Conservation (phyloP, 2,329 filamentous ascomycete species). For the Arthrocladium fulminans region DNA sequence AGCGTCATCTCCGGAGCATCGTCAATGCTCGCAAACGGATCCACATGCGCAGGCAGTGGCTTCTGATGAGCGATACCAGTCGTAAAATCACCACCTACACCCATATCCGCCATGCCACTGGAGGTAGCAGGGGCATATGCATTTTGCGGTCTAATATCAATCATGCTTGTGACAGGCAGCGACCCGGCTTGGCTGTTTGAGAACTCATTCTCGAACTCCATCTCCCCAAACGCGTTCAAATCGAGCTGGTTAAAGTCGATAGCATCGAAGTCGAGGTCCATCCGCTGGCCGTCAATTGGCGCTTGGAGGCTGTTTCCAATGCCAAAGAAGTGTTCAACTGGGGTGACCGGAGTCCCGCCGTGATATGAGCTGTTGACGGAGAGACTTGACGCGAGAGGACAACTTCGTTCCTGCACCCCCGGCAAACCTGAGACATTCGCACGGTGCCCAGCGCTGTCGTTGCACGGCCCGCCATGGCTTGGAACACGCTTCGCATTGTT, state of each 20-base stretch:
- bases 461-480: constrained; percentile 10
- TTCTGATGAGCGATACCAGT: background rate
- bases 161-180: background rate
- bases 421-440: background rate
- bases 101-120: background rate
- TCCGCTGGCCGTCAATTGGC: constrained; percentile 14
- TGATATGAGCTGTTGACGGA: background rate
- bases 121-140: background rate
- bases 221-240: constrained; percentile 17
- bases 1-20: constrained; percentile 7
- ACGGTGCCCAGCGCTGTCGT: background rate
- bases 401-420: constrained; percentile 3
- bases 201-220: constrained; percentile 15
- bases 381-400: background rate
- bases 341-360: constrained; percentile 4
- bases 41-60: background rate
- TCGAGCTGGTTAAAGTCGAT: constrained; percentile 22
- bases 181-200: background rate
- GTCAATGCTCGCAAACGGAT: background rate
- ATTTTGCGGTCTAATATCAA: background rate
- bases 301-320: constrained; percentile 10
- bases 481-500: constrained; percentile 24
- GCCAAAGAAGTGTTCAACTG: background rate
- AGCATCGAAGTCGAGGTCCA: constrained; percentile 23
- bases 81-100: background rate